These are phyloP conservation scores for Puccinia horiana DNA, from an alignment of 1,284 basidiomycete genomes.

Conservation along the genomic window DNA sequence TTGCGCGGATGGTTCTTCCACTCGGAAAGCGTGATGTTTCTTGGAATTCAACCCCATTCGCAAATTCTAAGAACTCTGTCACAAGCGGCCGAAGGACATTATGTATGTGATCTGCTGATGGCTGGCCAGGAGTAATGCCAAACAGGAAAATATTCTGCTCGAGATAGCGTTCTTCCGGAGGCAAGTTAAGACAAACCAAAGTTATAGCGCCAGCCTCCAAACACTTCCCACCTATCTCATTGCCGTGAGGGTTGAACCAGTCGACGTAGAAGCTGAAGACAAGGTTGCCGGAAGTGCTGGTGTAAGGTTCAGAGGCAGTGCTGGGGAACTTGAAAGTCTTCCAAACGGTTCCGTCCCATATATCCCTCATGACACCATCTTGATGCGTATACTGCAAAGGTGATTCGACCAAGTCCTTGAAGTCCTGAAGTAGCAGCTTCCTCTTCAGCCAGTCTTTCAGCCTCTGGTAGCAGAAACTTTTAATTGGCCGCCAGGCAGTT, in stretches of 20 bases:
- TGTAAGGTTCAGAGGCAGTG: background rate
- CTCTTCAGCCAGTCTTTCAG: conserved; percentile 16
- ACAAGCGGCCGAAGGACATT: conserved; percentile 21
- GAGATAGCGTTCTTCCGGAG: conserved; percentile 6
- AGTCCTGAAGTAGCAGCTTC: background rate
- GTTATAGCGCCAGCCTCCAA: background rate
- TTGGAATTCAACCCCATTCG: conserved; percentile 11
- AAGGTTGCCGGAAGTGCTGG: conserved; percentile 13
- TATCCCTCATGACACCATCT: conserved; percentile 16
- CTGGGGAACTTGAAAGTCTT: conserved; percentile 2
- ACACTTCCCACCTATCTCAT: background rate
- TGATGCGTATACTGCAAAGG: background rate
- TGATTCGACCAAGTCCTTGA: conserved; percentile 4
- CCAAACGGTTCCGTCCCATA: conserved; percentile 35
- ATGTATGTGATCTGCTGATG: background rate
- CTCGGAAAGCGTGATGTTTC: background rate
- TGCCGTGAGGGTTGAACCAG: conserved; percentile 35
- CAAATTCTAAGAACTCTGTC: too few relatives aligned
- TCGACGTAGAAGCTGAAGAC: conserved; percentile 25
- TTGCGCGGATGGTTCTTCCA: conserved; percentile 9
- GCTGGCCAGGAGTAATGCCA: conserved; percentile 19
- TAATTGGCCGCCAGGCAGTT: conserved; percentile 4
- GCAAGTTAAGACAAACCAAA: conserved; percentile 27
- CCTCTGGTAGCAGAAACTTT: conserved; percentile 14
- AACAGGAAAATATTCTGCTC: conserved; percentile 7